These are phyloP conservation scores for Dioscorea dumetorum DNA, from an alignment of 106 monocot genomes.

Conservation along the genomic window DNA sequence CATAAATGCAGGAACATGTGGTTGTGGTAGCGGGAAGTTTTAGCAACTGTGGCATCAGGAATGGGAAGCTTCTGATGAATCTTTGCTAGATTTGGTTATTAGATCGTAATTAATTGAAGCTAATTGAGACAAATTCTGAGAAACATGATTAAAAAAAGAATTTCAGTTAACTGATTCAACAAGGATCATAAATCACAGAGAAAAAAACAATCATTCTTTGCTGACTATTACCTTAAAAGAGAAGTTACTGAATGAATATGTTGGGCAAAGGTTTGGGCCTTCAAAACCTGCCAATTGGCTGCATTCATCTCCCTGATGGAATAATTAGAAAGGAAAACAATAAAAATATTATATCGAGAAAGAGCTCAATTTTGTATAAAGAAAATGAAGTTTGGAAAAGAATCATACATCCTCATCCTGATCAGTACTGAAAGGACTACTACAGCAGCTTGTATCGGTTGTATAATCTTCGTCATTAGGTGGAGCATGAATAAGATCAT, in stretches of 20 bases:
- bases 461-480: slow-evolving; percentile 35
- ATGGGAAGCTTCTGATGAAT: slow-evolving; percentile 29
- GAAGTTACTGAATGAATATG: slow-evolving; percentile 97
- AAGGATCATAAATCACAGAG: too few relatives aligned
- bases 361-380: not conserved
- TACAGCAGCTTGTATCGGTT: slow-evolving; percentile 56
- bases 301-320: slow-evolving; percentile 68
- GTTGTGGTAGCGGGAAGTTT: not conserved
- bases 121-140: slow-evolving; percentile 88
- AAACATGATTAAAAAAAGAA: slow-evolving; percentile 5
- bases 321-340: not conserved
- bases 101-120: slow-evolving; percentile 97
- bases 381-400: not conserved
- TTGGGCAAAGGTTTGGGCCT: slow-evolving; percentile 17
- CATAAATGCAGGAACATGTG: not conserved
- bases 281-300: slow-evolving; percentile 67
- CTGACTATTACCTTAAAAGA: slow-evolving; percentile 67
- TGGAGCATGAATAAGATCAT: slow-evolving; percentile 16
- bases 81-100: slow-evolving; percentile 56
- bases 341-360: not conserved
- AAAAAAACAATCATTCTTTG: not conserved
- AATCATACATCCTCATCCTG: slow-evolving; percentile 64
- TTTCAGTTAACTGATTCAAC: not conserved
- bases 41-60: slow-evolving; percentile 5
- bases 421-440: slow-evolving; percentile 46